Evolutionary conservation across 176 grass and related monocot species (phyloP).

Genomic region (Zoysia japonica): DNA sequence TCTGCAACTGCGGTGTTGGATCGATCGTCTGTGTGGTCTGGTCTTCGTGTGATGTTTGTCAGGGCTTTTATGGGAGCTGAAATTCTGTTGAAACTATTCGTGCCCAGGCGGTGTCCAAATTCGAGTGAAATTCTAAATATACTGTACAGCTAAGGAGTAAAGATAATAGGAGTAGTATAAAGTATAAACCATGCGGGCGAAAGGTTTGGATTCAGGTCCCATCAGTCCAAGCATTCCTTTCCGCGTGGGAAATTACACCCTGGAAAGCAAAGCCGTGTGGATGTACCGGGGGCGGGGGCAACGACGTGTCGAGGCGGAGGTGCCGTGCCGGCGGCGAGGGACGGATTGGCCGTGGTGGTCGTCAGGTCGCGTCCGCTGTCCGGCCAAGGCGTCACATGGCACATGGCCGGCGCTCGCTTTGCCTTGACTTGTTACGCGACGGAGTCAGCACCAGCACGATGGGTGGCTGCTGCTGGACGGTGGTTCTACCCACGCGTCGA

Average conservation of each 20-base stretch:
- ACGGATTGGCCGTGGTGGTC: not conserved
- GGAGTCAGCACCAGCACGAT: constrained; percentile 22
- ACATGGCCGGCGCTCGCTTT: constrained; percentile 25
- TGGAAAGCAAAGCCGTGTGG: constrained; percentile 24
- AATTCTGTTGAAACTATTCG: not conserved
- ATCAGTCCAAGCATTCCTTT: constrained; percentile 1
- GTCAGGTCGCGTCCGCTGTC: not conserved
- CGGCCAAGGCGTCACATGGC: constrained; percentile 22
- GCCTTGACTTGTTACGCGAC: constrained; percentile 8
- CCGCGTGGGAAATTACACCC: not conserved
- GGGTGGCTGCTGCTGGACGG: constrained; percentile 15
- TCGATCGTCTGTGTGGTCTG: not conserved
- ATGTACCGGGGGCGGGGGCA: too few species aligned
- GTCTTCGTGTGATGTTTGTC: not conserved
- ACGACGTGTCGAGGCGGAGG: constrained; percentile 20
- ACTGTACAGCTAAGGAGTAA: too few species aligned
- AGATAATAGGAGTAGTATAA: not conserved
- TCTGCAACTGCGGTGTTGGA: not conserved
- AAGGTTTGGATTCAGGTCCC: constrained; percentile 24
- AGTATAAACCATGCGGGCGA: not conserved
- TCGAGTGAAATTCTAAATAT: not conserved
- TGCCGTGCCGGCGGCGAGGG: constrained; percentile 1
- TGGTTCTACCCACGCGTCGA: constrained; percentile 33
- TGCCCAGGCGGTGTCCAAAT: not conserved
- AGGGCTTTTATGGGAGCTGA: not conserved